Base-by-base conservation (phyloP, 2,329 filamentous ascomycete species). In the Diplodia seriata region DNA sequence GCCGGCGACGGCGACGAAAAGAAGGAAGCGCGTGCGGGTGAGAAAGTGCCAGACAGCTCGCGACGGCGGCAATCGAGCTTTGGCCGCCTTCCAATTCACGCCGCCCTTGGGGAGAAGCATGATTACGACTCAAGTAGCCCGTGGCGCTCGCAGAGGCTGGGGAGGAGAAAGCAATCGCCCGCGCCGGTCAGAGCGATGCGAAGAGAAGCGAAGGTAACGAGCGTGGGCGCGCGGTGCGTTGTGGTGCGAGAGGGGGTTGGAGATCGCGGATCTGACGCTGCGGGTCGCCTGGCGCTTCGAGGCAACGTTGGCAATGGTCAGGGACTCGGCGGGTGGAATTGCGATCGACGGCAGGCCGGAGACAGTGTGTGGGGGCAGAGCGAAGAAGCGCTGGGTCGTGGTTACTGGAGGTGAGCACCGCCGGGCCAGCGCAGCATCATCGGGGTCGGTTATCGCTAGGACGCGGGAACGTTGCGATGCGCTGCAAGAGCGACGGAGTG, bases 61-160 rank as follows among this genome's bases (percentile, higher is more conserved):
- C 73, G 88, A 89, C 68, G 92, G 90, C 53, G 93, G 93, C 73
- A 97, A 83, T 76, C 88, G 87, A 74, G 91, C 86, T 82, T 88
- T 91, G 73, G 94, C 91, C 72, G 92, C 91, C 85, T 97, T 97
- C 94, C 94, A 98, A 79, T 89, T 93, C 76, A 94, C 86, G 78
- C 92, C 92, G 79, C 91, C 91, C 82, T 97, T 97, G 72, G 92
- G 91, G 74, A 96, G 88, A 83, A 97, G 88, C 94, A 97, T 97
- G 63, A 59, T 74, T 49, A 61, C 31, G 71, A 40, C 29, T 49
- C 29, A 56, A 47, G 55, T 23, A 43, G 53, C 53, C 40, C 43
- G 54, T 20, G 54, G 64, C 43, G 55, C 54, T 67, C 54, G 31
- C 55, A 57, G 65, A 67, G 65, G 47, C 65, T 54, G 55, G 47